Percentiles rank a stretch among this genome's conserved stretches.
phyloP scores from a whole-genome alignment of 139 green algal species.

The Chlamydomonas sp. region DNA sequence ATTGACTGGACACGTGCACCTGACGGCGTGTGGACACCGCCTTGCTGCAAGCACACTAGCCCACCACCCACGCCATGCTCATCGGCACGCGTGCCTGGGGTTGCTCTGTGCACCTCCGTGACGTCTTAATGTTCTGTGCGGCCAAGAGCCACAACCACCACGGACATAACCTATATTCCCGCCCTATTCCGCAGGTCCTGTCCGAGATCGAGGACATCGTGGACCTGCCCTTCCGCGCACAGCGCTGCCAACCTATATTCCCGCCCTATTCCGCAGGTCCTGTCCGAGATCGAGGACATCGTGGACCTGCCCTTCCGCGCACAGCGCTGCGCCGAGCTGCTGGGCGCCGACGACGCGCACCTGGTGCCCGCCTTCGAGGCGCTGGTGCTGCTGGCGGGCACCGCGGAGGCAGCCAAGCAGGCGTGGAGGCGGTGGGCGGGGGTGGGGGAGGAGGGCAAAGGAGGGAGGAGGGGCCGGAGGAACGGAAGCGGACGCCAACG shows the following conservation, averaged over 20 bases:
- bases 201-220: constrained; percentile 70
- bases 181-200: constrained; percentile 30
- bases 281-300: constrained; percentile 69
- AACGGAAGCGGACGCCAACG: too few species aligned
- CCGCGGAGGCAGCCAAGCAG: constrained; percentile 70
- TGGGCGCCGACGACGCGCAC: constrained; percentile 40
- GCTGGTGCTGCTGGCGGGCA: constrained; percentile 75
- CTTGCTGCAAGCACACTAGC: too few species aligned
- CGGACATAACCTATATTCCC: background rate
- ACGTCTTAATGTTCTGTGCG: background rate
- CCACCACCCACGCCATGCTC: too few species aligned
- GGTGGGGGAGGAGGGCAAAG: background rate
- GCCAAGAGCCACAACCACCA: background rate
- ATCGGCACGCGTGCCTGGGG: too few species aligned
- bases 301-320: constrained; percentile 66
- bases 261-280: constrained; percentile 6
- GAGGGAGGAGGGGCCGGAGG: background rate
- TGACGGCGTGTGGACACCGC: too few species aligned
- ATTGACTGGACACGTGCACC: too few species aligned
- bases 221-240: constrained; percentile 15
- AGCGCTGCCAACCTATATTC: background rate
- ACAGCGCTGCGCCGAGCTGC: constrained; percentile 36
- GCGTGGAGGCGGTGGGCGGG: constrained; percentile 51
- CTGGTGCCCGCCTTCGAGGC: constrained; percentile 64
- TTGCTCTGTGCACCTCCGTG: too few species aligned